phyloP scores from a whole-genome alignment of 208 protist genomes.

The Trypanosoma theileri region DNA sequence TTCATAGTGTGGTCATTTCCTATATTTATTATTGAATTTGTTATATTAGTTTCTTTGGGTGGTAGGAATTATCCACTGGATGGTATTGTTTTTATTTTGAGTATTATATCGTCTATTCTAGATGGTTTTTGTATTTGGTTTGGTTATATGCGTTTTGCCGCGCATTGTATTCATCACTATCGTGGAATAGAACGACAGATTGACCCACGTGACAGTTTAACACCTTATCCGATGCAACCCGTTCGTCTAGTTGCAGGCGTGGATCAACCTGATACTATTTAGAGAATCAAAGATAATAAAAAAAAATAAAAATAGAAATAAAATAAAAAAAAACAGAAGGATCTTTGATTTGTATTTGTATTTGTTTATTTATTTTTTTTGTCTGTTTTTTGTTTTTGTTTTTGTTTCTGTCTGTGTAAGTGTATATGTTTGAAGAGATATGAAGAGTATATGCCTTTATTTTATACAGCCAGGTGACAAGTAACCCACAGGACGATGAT shows the following conservation, averaged over 20 bases:
- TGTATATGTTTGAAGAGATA: background rate
- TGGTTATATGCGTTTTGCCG: conserved; percentile 54
- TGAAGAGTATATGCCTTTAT: too few relatives aligned
- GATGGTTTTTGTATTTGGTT: conserved; percentile 61
- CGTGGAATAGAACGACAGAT: conserved; percentile 69
- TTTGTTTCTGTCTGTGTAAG: background rate
- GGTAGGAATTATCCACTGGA: conserved; percentile 30
- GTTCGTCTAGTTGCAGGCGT: conserved; percentile 20
- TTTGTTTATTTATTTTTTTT: background rate
- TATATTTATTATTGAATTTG: conserved; percentile 52
- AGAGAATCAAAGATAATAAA: conserved; percentile 7
- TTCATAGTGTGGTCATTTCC: conserved; percentile 67
- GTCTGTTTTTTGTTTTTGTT: background rate
- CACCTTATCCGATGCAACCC: conserved; percentile 22
- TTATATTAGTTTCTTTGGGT: conserved; percentile 26
- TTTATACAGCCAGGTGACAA: too few relatives aligned
- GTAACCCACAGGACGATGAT: too few relatives aligned
- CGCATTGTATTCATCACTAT: conserved; percentile 44
- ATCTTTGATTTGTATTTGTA: background rate
- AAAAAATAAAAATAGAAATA: background rate
- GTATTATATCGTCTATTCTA: conserved; percentile 37
- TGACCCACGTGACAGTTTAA: conserved; percentile 29
- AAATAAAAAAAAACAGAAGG: background rate
- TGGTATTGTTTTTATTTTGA: conserved; percentile 54
- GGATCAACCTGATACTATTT: conserved; percentile 35